phyloP scores from a whole-genome alignment of 1,284 basidiomycete species.

The Lentinus polychrous region DNA sequence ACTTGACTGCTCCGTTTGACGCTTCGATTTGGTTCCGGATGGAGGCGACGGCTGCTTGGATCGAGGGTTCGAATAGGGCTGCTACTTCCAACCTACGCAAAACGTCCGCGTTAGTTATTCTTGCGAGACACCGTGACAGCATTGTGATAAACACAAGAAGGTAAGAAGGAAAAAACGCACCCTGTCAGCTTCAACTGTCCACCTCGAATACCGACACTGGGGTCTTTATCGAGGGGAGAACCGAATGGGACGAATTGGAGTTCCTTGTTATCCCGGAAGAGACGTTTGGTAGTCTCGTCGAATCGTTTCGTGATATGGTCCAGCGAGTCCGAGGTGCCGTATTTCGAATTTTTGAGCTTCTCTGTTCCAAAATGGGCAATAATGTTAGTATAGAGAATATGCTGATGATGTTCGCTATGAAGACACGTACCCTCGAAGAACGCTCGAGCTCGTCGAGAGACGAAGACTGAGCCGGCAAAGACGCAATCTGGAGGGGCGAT shows the following conservation, averaged over 20 bases:
- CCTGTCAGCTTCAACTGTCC: constrained; percentile 68
- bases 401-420: background rate
- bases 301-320: constrained; percentile 70
- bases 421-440: constrained; percentile 54
- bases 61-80: constrained; percentile 68
- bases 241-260: constrained; percentile 68
- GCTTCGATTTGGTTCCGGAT: constrained; percentile 64
- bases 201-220: constrained; percentile 55
- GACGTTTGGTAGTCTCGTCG: constrained; percentile 73
- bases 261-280: constrained; percentile 63
- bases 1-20: constrained; percentile 62
- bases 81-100: constrained; percentile 49
- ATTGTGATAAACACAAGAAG: background rate
- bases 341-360: constrained; percentile 63
- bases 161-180: constrained; percentile 28
- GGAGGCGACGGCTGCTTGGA: constrained; percentile 61
- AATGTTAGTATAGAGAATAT: background rate
- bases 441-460: constrained; percentile 59
- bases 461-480: constrained; percentile 77
- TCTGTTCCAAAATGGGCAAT: constrained; percentile 30
- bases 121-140: constrained; percentile 3
- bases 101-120: constrained; percentile 1
- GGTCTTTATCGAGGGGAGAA: constrained; percentile 70
- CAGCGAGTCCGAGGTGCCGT: constrained; percentile 58
- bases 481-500: constrained; percentile 75